phyloP scores from a whole-genome alignment of 208 protist species.

The Sergeia podlipaevii region DNA sequence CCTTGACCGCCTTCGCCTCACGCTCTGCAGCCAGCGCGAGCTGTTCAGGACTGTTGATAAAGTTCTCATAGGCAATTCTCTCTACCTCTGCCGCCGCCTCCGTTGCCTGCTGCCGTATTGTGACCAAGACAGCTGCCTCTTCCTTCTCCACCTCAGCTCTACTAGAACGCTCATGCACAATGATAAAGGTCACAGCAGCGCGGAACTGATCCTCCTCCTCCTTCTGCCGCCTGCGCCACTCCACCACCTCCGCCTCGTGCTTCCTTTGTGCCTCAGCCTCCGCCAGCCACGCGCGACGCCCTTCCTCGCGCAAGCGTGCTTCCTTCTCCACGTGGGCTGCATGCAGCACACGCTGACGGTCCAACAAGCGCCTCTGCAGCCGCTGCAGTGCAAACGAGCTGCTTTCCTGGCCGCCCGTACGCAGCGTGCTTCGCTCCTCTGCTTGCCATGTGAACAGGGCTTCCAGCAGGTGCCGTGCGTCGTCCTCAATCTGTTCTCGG shows the following conservation, averaged over 20 bases:
- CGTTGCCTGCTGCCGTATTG: conserved; percentile 16
- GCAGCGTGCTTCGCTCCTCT: conserved; percentile 1
- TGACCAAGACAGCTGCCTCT: conserved; percentile 14
- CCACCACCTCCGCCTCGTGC: too few relatives aligned
- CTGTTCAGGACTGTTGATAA: conserved; percentile 78
- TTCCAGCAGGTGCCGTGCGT: conserved; percentile 7
- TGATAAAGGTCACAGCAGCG: conserved; percentile 54
- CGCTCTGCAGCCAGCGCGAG: conserved; percentile 47
- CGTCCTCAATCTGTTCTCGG: conserved; percentile 18
- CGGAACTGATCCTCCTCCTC: conserved; percentile 25
- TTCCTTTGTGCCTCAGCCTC: too few relatives aligned
- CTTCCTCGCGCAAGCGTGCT: conserved; percentile 24
- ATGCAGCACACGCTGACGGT: conserved; percentile 8
- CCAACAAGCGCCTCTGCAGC: conserved; percentile 18
- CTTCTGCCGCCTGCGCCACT: neutral
- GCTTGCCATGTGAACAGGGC: conserved; percentile 10
- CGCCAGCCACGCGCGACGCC: conserved; percentile 49
- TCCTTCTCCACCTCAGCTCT: conserved; percentile 21
- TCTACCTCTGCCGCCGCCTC: conserved; percentile 36
- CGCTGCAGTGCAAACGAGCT: neutral
- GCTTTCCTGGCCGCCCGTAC: neutral
- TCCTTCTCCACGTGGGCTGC: conserved; percentile 12
- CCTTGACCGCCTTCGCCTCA: conserved; percentile 30
- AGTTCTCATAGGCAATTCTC: conserved; percentile 51
- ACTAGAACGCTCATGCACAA: conserved; percentile 31